phyloP scores from a whole-genome alignment of 805 yeast species.

The Tetrapisispora taiwanensis region DNA sequence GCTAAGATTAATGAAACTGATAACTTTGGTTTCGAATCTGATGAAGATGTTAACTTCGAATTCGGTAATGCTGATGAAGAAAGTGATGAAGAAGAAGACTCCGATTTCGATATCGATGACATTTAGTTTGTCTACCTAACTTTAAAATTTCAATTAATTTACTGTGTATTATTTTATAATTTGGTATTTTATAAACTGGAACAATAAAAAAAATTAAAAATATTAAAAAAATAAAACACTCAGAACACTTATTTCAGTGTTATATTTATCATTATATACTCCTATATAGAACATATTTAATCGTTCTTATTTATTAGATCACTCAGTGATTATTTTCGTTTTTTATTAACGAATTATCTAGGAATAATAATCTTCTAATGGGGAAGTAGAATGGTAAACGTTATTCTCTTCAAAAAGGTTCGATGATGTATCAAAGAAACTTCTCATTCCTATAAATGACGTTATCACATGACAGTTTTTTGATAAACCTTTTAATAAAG shows the following conservation, averaged over 20 bases:
- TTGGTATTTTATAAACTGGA: background rate
- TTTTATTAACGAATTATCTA: too few relatives aligned
- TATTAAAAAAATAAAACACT: background rate
- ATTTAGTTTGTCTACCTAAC: conserved; percentile 38
- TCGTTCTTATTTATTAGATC: too few relatives aligned
- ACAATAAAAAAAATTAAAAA: conserved; percentile 1
- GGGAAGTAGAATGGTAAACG: background rate
- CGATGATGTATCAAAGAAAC: background rate
- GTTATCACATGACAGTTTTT: background rate
- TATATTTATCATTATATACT: background rate
- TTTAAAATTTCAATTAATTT: background rate
- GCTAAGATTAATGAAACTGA: conserved; percentile 97
- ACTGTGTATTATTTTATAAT: conserved; percentile 2
- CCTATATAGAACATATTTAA: too few relatives aligned
- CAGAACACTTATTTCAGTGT: background rate
- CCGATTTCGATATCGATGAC: conserved; percentile 84
- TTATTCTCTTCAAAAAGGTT: background rate
- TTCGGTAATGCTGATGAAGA: conserved; percentile 88
- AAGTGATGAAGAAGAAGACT: conserved; percentile 54
- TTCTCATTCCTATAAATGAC: background rate
- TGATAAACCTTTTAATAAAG: background rate
- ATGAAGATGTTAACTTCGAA: conserved; percentile 95
- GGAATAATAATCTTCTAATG: background rate
- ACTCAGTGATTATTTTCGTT: too few relatives aligned
- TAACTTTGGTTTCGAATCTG: conserved; percentile 92